phyloP scores from a whole-genome alignment of 352 stramenopile species.

The Globisporangium nodosum region DNA sequence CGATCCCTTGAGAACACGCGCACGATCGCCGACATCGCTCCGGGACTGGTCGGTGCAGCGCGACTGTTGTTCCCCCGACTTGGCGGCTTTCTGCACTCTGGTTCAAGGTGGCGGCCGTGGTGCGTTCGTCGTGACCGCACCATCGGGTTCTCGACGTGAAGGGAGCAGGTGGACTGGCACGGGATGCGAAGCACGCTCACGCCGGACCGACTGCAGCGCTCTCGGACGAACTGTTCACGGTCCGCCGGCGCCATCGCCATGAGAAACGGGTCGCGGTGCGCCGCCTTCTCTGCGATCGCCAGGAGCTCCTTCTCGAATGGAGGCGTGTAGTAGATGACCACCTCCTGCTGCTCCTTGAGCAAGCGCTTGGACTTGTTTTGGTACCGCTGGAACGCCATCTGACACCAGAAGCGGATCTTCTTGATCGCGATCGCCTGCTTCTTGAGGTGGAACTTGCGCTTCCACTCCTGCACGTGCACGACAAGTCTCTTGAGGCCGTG shows the following conservation, averaged over 20 bases:
- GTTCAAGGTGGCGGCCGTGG: not conserved
- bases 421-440: slow-evolving; percentile 65
- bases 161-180: slow-evolving; percentile 12
- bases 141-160: slow-evolving; percentile 14
- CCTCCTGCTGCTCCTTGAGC: slow-evolving; percentile 46
- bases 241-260: slow-evolving; percentile 41
- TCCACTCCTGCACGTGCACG: slow-evolving; percentile 48
- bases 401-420: slow-evolving; percentile 77
- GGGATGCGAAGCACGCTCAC: slow-evolving; percentile 52
- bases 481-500: slow-evolving; percentile 48
- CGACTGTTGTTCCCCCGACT: not conserved
- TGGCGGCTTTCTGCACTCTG: not conserved
- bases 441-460: slow-evolving; percentile 34
- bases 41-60: not conserved
- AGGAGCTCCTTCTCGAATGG: slow-evolving; percentile 49
- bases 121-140: slow-evolving; percentile 7
- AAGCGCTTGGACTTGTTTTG: slow-evolving; percentile 45
- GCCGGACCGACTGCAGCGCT: slow-evolving; percentile 45
- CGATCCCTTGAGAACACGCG: slow-evolving; percentile 48
- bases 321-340: slow-evolving; percentile 73
- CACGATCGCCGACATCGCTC: slow-evolving; percentile 26
- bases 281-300: slow-evolving; percentile 40
- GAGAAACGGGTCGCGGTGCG: slow-evolving; percentile 58
- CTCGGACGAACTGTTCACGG: slow-evolving; percentile 34
- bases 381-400: slow-evolving; percentile 69